Base-by-base conservation (phyloP, 1,284 basidiomycete species). In the Moniliophthora roreri region DNA sequence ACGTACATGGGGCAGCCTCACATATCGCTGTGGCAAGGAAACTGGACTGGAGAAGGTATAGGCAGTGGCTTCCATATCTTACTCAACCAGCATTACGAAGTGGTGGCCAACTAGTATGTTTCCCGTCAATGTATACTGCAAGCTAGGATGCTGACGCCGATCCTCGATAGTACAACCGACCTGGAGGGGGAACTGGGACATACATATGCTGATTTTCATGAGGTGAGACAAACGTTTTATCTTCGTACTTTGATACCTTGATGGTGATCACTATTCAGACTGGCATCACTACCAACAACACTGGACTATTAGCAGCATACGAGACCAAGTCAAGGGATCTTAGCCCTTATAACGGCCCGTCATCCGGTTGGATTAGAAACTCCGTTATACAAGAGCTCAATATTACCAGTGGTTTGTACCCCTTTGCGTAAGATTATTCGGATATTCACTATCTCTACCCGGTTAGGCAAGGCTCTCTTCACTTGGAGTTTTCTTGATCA, bases 401-500 rank as follows among this genome's bases (percentile, higher is more conserved):
- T 44, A 44, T 44, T 10, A 26, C 6, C 20, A 21, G 20, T 23
- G 41, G 41, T 44, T 15, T 10, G 41, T 44, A 2, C 20, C 15
- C 4, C 41, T 24, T 3, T 9, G 3, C 23, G 16, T 9, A 13
- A 13, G 20, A 15, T 26, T n/a, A n/a, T n/a, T n/a, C n/a, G n/a
- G n/a, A 21, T 15, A 24, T n/a, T 21, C 9, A 15, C 3, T 2
- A 6, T 15, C 24, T 21, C 8, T 21, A 11, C 7, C n/a, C 23
- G 15, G 6, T 10, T n/a, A 57, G 56, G 49, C 4, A 45, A 57
- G 45, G 44, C 53, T 10, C 9, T 57, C 23, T 57, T 53, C 16
- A 57, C 52, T 1, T 57, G 56, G 56, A 40, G 48, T 9, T 47
- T 53, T 8, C 40, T 28, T 24, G 56, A 57, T 9, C 50, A 54